Percentiles rank a stretch among this genome's conserved stretches.
Conservation (phyloP, 495 filamentous ascomycete species). For the Tetracladium marchalianum region DNA sequence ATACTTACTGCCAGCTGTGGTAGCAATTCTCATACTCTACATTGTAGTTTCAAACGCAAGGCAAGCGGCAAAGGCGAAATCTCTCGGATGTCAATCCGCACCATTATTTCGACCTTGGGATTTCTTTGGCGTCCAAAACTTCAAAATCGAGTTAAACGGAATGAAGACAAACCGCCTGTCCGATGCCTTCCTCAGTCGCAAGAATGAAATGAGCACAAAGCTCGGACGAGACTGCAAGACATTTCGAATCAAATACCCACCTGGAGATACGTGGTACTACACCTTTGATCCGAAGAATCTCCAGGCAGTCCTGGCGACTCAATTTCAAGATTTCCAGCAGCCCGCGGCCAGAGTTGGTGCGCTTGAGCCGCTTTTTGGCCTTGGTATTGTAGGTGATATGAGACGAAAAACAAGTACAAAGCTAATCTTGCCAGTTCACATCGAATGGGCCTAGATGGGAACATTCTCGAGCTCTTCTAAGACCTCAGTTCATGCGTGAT, state of each 20-base stretch:
- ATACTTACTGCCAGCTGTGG: constrained; percentile 15
- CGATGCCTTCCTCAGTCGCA: constrained; percentile 15
- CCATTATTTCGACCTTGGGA: constrained; percentile 22
- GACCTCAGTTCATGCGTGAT: constrained; percentile 29
- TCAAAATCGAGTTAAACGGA: constrained; percentile 15
- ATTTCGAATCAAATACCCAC: constrained; percentile 22
- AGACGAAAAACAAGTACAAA: constrained; percentile 10
- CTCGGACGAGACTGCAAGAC: constrained; percentile 21
- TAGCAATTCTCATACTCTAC: constrained; percentile 19
- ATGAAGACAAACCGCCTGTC: constrained; percentile 20
- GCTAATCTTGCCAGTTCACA: constrained; percentile 30
- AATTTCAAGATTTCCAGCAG: constrained; percentile 43
- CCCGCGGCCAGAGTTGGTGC: constrained; percentile 24
- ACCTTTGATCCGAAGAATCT: constrained; percentile 47
- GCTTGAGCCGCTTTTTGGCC: constrained; percentile 32
- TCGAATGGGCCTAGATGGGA: constrained; percentile 38
- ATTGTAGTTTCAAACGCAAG: constrained; percentile 18
- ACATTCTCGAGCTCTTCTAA: constrained; percentile 32
- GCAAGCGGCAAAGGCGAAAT: constrained; percentile 20
- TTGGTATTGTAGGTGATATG: constrained; percentile 33
- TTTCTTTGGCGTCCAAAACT: constrained; percentile 17
- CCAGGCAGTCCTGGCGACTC: constrained; percentile 41
- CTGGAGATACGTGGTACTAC: constrained; percentile 23
- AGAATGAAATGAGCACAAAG: constrained; percentile 20
- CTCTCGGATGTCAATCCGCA: constrained; percentile 20